A percentile compares a stretch with the other conserved stretches of the same genome.
Evolutionary conservation across 2,329 filamentous ascomycete genomes (phyloP).

Genomic region (Ascochyta koolunga): DNA sequence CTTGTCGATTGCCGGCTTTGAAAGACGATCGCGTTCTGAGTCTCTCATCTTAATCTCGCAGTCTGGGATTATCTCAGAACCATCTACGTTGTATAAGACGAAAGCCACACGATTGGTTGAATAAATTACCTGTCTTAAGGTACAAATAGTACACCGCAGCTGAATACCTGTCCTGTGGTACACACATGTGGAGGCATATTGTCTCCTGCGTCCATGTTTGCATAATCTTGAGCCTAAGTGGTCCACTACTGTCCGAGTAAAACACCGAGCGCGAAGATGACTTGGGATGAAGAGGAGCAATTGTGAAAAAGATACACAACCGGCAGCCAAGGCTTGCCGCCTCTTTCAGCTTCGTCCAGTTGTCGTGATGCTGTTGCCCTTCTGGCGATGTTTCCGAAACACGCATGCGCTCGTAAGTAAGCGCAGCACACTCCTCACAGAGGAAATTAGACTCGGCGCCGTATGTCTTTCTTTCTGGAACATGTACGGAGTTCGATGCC

Average conservation of each 20-base stretch:
- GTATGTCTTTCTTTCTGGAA: neutral
- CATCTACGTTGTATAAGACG: neutral
- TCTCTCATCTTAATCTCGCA: conserved; percentile 6
- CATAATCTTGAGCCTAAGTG: conserved; percentile 3
- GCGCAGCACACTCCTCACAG: conserved; percentile 7
- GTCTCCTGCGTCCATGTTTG: neutral
- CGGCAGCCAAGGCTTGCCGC: conserved; percentile 3
- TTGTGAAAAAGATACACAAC: conserved; percentile 9
- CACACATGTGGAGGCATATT: conserved; percentile 5
- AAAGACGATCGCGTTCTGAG: conserved; percentile 3
- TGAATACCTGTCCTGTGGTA: conserved; percentile 4
- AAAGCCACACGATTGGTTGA: neutral
- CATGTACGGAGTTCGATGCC: neutral
- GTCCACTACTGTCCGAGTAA: conserved; percentile 5
- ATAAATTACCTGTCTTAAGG: conserved; percentile 4
- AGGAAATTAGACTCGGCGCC: conserved; percentile 5
- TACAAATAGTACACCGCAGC: conserved; percentile 8
- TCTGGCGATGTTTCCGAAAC: conserved; percentile 1
- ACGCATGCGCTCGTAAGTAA: conserved; percentile 16
- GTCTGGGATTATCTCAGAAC: neutral
- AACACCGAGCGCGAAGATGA: conserved; percentile 1
- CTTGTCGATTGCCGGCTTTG: neutral
- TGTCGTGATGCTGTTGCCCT: conserved; percentile 11
- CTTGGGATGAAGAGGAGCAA: conserved; percentile 9
- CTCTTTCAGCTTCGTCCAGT: conserved; percentile 4